Evolutionary conservation across 306 rosid species (phyloP).

Genomic region (Lathyrus sativus): DNA sequence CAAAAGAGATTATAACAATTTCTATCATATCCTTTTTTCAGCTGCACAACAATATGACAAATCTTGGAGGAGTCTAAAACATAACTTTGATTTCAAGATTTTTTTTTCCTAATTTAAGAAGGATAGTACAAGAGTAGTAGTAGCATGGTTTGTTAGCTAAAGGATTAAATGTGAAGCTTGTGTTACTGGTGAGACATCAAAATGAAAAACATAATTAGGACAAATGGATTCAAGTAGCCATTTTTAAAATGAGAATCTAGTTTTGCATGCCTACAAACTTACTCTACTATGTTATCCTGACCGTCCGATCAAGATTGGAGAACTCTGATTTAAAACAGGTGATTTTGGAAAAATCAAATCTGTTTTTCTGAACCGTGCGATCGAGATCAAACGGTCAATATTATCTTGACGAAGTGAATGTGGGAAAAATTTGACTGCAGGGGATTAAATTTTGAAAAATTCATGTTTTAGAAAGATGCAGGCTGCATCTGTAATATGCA

Average conservation of each 20-base stretch:
- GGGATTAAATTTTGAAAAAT: too few species aligned
- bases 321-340: too few species aligned
- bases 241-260: slow-evolving; percentile 14
- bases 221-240: slow-evolving; percentile 19
- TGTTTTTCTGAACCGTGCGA: too few species aligned
- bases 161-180: slow-evolving; percentile 33
- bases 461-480: slow-evolving; percentile 1
- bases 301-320: too few species aligned
- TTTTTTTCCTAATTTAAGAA: not conserved
- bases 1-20: not conserved
- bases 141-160: slow-evolving; percentile 12
- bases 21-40: slow-evolving; percentile 20
- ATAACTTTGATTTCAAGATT: slow-evolving; percentile 7
- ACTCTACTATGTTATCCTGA: not conserved
- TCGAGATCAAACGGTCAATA: too few species aligned
- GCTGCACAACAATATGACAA: slow-evolving; percentile 16
- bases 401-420: too few species aligned
- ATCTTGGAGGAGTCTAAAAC: slow-evolving; percentile 12
- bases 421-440: too few species aligned
- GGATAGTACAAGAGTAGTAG: slow-evolving; percentile 10
- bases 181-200: not conserved
- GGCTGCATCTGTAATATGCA: slow-evolving; percentile 4
- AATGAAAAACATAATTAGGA: slow-evolving; percentile 1
- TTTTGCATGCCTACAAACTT: slow-evolving; percentile 21
- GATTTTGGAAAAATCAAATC: too few species aligned